Conservation (phyloP, 768 basidiomycete species). For the Mycena floridula region DNA sequence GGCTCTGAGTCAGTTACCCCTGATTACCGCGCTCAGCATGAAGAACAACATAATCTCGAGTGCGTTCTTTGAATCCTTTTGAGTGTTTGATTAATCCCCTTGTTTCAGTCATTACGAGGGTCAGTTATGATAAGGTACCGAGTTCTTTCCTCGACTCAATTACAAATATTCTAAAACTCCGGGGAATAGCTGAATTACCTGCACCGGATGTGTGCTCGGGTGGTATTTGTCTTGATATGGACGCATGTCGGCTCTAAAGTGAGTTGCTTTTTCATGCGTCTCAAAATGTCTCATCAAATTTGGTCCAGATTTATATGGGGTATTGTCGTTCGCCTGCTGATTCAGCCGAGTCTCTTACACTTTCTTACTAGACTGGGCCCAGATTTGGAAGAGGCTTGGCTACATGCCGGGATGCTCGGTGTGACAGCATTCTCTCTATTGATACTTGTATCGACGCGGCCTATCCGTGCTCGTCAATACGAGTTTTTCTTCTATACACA, state of each 20-base stretch:
- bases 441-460: conserved; percentile 27
- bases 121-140: conserved; percentile 21
- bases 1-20: conserved; percentile 31
- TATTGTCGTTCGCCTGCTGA: too few relatives aligned
- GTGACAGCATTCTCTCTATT: conserved; percentile 23
- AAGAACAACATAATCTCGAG: conserved; percentile 43
- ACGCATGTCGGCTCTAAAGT: conserved; percentile 28
- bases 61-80: conserved; percentile 11
- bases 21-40: conserved; percentile 39
- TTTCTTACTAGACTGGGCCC: neutral
- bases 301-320: too few relatives aligned
- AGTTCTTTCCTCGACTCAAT: too few relatives aligned
- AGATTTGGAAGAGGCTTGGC: conserved; percentile 5
- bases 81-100: neutral
- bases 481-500: conserved; percentile 37
- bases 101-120: conserved; percentile 29
- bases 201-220: conserved; percentile 35
- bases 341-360: neutral
- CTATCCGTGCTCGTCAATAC: conserved; percentile 27
- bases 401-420: conserved; percentile 12
- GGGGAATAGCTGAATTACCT: conserved; percentile 20
- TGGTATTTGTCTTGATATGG: conserved; percentile 30
- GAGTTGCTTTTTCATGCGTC: too few relatives aligned
- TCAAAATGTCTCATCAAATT: too few relatives aligned
- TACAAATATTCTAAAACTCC: neutral